Evolutionary conservation across 805 yeast genomes (phyloP), one percentile per base, ranked within the genome.

Genomic region (Kodamaea leandrae): DNA sequence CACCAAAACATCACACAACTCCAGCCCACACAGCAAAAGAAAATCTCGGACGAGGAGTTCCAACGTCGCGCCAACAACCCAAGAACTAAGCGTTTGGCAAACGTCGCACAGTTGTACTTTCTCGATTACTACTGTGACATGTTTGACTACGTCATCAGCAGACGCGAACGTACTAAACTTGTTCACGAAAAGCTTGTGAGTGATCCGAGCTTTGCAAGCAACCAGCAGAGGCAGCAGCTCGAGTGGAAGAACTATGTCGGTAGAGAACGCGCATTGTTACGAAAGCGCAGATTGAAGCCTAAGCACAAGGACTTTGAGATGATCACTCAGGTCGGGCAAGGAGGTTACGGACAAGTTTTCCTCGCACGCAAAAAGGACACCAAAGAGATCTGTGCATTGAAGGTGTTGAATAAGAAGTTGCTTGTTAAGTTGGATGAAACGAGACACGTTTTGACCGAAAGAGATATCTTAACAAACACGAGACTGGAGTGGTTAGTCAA

Each of bases 271-370:
- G 87, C 87, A 6, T 75, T 80, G 37, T 70, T 93, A 53, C 78
- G 99, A 51, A 88, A 88, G 60, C 78, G 97, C 57, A 78, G 99
- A 58, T 73, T 88, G 44, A 87, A 88, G 63, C 96, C 97, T 25
- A 86, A 84, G 60, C 93, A 90, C 58, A 90, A 90, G 52, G 99
- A 93, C 63, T 93, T 93, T 60, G 95, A 89, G 59, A 86, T 91
- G 72, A 83, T 93, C 50, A 93, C 99, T 1, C 99, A 93, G 68
- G 97, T 93, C 23, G 99, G 99, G 10, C 99, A 93, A 69, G 99
- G 99, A 57, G 99, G 99, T 3, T 93, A 93, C 58, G 99, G 99
- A 17, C 97, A 93, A 65, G 99, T 93, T n/a, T 93, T 87, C 55
- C 68, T 93, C 47, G 97, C 99, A 1, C 78, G 90, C 51, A 93